A percentile compares a stretch with the other conserved stretches of the same genome.
These are phyloP conservation scores for Ophiobolus disseminans DNA, from an alignment of 2,329 filamentous ascomycete genomes.

Conservation along the genomic window DNA sequence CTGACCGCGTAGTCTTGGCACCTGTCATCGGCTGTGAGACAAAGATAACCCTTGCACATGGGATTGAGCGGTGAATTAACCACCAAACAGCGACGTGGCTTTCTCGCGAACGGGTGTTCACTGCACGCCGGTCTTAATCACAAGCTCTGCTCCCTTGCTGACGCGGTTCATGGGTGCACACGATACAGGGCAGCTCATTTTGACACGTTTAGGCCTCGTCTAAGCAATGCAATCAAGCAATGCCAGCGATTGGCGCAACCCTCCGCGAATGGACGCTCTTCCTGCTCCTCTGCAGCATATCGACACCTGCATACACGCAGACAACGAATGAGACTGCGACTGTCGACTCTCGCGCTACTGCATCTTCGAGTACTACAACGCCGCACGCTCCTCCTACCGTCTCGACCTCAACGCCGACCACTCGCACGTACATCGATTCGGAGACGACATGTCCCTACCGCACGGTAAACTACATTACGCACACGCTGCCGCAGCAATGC, in stretches of 20 bases:
- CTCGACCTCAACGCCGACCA: slow-evolving; percentile 8
- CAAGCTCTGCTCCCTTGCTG: slow-evolving; percentile 12
- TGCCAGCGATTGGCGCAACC: slow-evolving; percentile 48
- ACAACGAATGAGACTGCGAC: slow-evolving; percentile 42
- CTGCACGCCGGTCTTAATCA: slow-evolving; percentile 13
- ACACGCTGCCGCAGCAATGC: slow-evolving; percentile 78
- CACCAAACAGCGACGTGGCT: slow-evolving; percentile 19
- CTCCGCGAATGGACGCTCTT: slow-evolving; percentile 47
- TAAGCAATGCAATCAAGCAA: slow-evolving; percentile 49
- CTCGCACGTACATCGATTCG: slow-evolving; percentile 33
- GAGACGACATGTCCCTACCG: slow-evolving; percentile 58
- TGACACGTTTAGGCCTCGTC: slow-evolving; percentile 31
- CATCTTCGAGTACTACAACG: slow-evolving; percentile 31
- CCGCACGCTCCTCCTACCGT: slow-evolving; percentile 19
- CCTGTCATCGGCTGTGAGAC: slow-evolving; percentile 1
- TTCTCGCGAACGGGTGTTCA: slow-evolving; percentile 27
- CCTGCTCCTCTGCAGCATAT: slow-evolving; percentile 44
- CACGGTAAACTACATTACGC: slow-evolving; percentile 83
- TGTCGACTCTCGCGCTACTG: slow-evolving; percentile 30
- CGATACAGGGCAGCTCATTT: slow-evolving; percentile 21
- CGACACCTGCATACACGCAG: slow-evolving; percentile 33
- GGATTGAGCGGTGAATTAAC: slow-evolving; percentile 22
- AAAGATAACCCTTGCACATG: not conserved
- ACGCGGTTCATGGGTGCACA: slow-evolving; percentile 18
- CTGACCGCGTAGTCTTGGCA: slow-evolving; percentile 8